Evolutionary conservation across 139 green algal species (phyloP).

Genomic region (Spirogloea muscicola): DNA sequence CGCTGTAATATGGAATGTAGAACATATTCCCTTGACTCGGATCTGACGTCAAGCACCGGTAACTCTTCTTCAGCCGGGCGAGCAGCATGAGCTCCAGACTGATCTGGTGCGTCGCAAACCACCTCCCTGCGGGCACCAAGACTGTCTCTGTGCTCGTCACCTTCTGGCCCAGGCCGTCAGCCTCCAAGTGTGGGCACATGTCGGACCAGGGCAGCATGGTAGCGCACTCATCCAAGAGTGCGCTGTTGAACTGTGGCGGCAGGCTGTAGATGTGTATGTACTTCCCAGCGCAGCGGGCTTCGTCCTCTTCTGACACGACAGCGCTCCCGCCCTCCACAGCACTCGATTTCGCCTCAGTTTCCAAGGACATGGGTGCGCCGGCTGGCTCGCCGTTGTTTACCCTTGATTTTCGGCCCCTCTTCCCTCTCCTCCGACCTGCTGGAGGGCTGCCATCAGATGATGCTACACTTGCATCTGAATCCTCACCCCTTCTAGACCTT

Average conservation of each 20-base stretch:
- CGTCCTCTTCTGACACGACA: no score
- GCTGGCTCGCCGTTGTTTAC: no score
- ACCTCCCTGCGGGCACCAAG: slow-evolving; percentile 13
- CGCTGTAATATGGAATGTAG: slow-evolving; percentile 33
- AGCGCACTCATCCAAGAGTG: slow-evolving; percentile 9
- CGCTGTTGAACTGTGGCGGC: slow-evolving; percentile 4
- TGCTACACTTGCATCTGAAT: no score
- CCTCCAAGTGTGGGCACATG: slow-evolving; percentile 28
- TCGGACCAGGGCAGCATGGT: slow-evolving; percentile 25
- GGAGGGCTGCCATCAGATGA: no score
- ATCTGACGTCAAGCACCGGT: slow-evolving; percentile 18
- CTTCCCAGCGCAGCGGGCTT: background rate
- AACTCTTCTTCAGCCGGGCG: slow-evolving; percentile 14
- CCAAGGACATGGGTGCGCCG: no score
- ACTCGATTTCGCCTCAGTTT: no score
- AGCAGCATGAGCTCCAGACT: slow-evolving; percentile 24
- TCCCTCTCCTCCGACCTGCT: no score
- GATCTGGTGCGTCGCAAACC: slow-evolving; percentile 37
- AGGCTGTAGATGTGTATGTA: slow-evolving; percentile 7
- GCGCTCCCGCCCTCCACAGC: background rate
- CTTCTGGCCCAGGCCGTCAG: slow-evolving; percentile 14
- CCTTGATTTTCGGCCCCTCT: no score
- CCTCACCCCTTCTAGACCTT: no score
- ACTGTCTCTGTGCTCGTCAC: background rate
- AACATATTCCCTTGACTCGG: slow-evolving; percentile 19